phyloP scores from a whole-genome alignment of 495 filamentous ascomycete genomes.

The Geopyxis carbonaria region DNA sequence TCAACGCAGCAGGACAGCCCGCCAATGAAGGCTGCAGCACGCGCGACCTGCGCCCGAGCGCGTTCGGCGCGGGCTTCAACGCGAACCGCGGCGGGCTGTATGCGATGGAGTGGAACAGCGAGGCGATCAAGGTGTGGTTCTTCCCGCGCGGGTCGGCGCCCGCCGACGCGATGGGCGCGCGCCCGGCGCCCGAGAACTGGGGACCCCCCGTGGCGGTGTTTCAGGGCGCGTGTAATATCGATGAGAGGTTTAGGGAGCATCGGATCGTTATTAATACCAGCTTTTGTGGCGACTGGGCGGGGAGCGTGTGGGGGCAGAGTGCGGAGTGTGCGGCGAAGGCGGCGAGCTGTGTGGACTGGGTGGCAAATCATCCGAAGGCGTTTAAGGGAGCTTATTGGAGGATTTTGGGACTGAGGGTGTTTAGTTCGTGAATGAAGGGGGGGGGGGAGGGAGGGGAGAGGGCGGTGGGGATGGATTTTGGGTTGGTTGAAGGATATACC shows the following conservation, averaged over 20 bases:
- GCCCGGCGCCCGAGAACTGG: slow-evolving; percentile 46
- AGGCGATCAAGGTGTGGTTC: slow-evolving; percentile 57
- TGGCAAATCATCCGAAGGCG: slow-evolving; percentile 40
- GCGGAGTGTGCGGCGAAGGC: not conserved
- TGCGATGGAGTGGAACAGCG: slow-evolving; percentile 54
- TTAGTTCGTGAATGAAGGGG: slow-evolving; percentile 5
- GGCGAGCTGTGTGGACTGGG: slow-evolving; percentile 40
- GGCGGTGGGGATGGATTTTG: too few relatives aligned
- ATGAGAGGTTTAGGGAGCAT: slow-evolving; percentile 48
- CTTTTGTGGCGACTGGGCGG: slow-evolving; percentile 85
- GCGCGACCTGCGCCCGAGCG: too few relatives aligned
- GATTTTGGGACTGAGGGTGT: slow-evolving; percentile 37
- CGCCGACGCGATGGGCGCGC: slow-evolving; percentile 35
- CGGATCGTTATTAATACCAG: slow-evolving; percentile 65
- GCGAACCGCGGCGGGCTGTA: slow-evolving; percentile 53
- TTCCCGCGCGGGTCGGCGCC: slow-evolving; percentile 45
- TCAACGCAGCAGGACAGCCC: too few relatives aligned
- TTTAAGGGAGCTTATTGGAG: slow-evolving; percentile 54
- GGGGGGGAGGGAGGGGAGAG: too few relatives aligned
- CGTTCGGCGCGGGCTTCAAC: not conserved
- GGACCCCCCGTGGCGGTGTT: slow-evolving; percentile 52
- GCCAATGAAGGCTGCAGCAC: too few relatives aligned
- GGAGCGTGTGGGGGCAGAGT: slow-evolving; percentile 35
- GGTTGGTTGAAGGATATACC: too few relatives aligned
- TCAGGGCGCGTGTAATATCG: slow-evolving; percentile 46